Evolutionary conservation across 1,284 basidiomycete species (phyloP).

Genomic region (Trametes polyzona): DNA sequence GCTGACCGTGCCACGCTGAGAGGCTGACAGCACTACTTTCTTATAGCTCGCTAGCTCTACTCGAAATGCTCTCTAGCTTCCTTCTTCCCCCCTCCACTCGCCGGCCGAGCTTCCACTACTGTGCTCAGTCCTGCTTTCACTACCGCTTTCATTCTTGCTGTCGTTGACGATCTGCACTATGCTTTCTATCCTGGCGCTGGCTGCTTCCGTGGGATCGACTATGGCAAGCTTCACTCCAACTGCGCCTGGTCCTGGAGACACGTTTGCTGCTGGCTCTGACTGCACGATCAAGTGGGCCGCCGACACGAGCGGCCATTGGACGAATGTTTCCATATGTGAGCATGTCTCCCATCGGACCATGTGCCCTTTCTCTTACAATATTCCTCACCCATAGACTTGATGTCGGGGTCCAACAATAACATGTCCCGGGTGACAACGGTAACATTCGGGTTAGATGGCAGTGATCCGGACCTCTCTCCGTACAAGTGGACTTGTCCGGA

Average conservation of each 20-base stretch:
- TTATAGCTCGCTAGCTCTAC: background rate
- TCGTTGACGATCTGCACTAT: background rate
- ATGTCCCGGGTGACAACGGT: conserved; percentile 41
- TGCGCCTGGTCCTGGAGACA: conserved; percentile 42
- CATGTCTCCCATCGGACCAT: too few relatives aligned
- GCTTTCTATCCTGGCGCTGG: conserved; percentile 12
- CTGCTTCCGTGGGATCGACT: conserved; percentile 13
- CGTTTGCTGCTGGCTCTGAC: conserved; percentile 37
- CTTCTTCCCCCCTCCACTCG: conserved; percentile 8
- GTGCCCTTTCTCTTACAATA: background rate
- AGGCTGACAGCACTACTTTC: too few relatives aligned
- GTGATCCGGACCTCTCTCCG: conserved; percentile 36
- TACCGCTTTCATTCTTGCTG: background rate
- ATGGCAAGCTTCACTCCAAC: conserved; percentile 39
- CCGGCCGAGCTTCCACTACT: conserved; percentile 19
- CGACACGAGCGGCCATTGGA: conserved; percentile 40
- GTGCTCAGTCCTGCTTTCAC: background rate
- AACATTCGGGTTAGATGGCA: conserved; percentile 39
- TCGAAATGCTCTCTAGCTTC: background rate
- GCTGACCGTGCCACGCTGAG: too few relatives aligned
- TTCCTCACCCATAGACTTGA: conserved; percentile 34
- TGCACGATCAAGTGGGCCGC: conserved; percentile 38
- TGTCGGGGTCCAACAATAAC: conserved; percentile 45
- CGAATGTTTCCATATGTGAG: conserved; percentile 43
- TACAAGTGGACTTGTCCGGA: conserved; percentile 44